Evolutionary conservation across 2,329 filamentous ascomycete genomes (phyloP), one percentile per base, ranked within the genome.

Genomic region (Ploettnerulaceae sp.): DNA sequence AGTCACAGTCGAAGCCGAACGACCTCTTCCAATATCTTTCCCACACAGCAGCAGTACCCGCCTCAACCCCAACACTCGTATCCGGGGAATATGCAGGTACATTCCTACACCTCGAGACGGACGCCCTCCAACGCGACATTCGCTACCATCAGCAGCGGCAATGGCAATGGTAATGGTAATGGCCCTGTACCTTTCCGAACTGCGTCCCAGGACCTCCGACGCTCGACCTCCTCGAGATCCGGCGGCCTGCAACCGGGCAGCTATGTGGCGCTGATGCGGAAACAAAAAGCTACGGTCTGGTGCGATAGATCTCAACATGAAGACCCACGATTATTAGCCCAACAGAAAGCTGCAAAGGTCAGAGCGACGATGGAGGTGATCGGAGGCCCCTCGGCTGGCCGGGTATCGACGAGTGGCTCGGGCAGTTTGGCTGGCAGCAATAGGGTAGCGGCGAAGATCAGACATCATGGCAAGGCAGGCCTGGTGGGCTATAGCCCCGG

Each of bases 261-360:
- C 55, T 98, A 98, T 67, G 93, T 98, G 41, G 90, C 93, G 26
- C 76, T 96, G n/a, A 84, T 98, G 70, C 82, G 93, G 53, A 91
- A 90, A 66, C 93, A 98, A 69, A 97, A 97, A 66, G 93, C 89
- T 24, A 98, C 93, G 0, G 93, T 98, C 4, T 98, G 93, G 93
- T 96, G 90, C 71, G 93, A 97, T 64, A 84, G 90, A 44, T 79
- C 91, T 7, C 93, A 98, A 66, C 82, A 87, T 52, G 89, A 97
- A 67, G 93, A 98, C 64, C 88, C 91, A 0, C 79, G 89, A 40
- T 71, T 93, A 47, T 71, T 84, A 3, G 89, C 89, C 21, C 85
- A 90, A 61, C 89, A 95, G 66, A 80, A 86, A 48, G 85, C 86
- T 28, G 93, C 90, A 48, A 95, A 93, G 72, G 82, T 87, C 71